These are phyloP conservation scores for Kurtzmaniella quercitrusa DNA, from an alignment of 1,139 yeast species.

Conservation along the genomic window DNA sequence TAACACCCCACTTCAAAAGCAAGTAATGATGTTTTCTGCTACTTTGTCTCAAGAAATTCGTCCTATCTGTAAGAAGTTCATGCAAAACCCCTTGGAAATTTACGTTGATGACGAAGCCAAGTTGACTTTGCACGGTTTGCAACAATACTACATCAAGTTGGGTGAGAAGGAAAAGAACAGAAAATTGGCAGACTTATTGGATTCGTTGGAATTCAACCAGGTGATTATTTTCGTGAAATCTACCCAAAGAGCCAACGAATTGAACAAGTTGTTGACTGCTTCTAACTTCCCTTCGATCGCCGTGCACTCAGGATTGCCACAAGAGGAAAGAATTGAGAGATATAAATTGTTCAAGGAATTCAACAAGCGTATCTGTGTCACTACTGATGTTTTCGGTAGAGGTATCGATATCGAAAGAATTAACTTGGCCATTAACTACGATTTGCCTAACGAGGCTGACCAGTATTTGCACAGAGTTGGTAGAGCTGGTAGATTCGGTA, in stretches of 20 bases:
- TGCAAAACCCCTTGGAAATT: constrained; percentile 97
- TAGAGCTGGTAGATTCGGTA: constrained; percentile 99
- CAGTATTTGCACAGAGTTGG: constrained; percentile 99
- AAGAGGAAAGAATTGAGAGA: constrained; percentile 96
- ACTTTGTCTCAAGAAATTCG: constrained; percentile 92
- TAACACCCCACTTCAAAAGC: constrained; percentile 97
- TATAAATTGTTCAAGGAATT: constrained; percentile 96
- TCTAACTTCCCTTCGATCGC: constrained; percentile 97
- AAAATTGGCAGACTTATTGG: constrained; percentile 87
- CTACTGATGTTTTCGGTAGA: constrained; percentile 98
- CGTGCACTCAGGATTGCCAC: constrained; percentile 93
- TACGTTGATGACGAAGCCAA: constrained; percentile 98
- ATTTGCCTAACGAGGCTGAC: constrained; percentile 87
- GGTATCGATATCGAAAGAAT: constrained; percentile 99
- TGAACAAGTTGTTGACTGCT: constrained; percentile 83
- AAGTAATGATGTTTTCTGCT: constrained; percentile 99
- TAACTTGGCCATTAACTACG: constrained; percentile 96
- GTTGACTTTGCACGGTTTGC: constrained; percentile 95
- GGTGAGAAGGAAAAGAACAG: constrained; percentile 92
- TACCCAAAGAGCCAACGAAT: constrained; percentile 87
- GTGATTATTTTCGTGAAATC: constrained; percentile 95
- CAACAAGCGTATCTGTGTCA: constrained; percentile 97
- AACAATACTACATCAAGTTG: constrained; percentile 90
- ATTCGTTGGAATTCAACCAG: constrained; percentile 94
- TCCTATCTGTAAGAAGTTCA: constrained; percentile 95